A percentile compares a stretch with the other conserved stretches of the same genome.
These are phyloP conservation scores for Paracamarosporium sp. DNA, from an alignment of 2,329 filamentous ascomycete genomes.

Conservation along the genomic window DNA sequence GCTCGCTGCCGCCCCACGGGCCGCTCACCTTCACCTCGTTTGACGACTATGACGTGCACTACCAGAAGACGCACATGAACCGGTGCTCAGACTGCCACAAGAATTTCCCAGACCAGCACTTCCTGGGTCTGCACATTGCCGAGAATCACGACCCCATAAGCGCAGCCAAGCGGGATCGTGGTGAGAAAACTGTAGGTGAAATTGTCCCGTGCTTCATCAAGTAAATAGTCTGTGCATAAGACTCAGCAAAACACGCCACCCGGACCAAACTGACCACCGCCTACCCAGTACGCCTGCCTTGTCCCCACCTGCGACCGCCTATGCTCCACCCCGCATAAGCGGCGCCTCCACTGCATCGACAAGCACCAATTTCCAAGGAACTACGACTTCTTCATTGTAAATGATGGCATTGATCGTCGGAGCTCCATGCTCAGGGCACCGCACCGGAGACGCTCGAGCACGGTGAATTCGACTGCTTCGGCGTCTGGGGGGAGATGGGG, in stretches of 20 bases:
- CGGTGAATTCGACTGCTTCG: slow-evolving; percentile 23
- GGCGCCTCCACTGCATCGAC: slow-evolving; percentile 87
- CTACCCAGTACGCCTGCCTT: slow-evolving; percentile 79
- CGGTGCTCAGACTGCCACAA: slow-evolving; percentile 83
- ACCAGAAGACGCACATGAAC: slow-evolving; percentile 79
- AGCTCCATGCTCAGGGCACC: slow-evolving; percentile 72
- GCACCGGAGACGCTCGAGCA: slow-evolving; percentile 42
- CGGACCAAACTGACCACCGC: neutral
- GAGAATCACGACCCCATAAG: slow-evolving; percentile 88
- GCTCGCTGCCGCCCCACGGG: slow-evolving; percentile 81
- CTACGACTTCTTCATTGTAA: slow-evolving; percentile 67
- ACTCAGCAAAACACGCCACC: too few relatives aligned
- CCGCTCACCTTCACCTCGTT: slow-evolving; percentile 75
- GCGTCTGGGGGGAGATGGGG: slow-evolving; percentile 19
- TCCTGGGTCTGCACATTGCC: slow-evolving; percentile 83
- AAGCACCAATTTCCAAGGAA: slow-evolving; percentile 86
- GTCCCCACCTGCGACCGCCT: slow-evolving; percentile 86
- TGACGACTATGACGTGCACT: slow-evolving; percentile 86
- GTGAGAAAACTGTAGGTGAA: slow-evolving; percentile 79
- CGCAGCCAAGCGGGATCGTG: slow-evolving; percentile 74
- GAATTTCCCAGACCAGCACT: slow-evolving; percentile 86
- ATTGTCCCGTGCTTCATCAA: slow-evolving; percentile 6
- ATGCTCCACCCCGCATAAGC: slow-evolving; percentile 83
- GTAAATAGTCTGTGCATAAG: neutral
- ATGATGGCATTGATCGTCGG: slow-evolving; percentile 86